Percentiles rank a stretch among this genome's conserved stretches.
Evolutionary conservation across 2,329 filamentous ascomycete species (phyloP).

Genomic region (Coleophoma eucalyptorum): DNA sequence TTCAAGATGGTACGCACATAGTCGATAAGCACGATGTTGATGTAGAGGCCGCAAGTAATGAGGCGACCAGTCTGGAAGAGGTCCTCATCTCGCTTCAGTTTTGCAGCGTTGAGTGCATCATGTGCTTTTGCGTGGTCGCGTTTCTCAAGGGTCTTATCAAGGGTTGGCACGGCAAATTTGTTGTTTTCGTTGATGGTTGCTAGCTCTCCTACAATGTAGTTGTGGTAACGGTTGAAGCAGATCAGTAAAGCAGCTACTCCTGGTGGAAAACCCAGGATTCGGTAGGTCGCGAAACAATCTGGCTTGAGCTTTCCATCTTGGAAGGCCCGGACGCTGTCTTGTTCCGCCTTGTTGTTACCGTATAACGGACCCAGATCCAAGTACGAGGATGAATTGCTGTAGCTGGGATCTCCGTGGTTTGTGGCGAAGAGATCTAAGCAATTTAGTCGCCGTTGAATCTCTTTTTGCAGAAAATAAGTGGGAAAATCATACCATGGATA

Average conservation of each 20-base stretch:
- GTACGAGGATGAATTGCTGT: slow-evolving; percentile 38
- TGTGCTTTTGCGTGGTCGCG: slow-evolving; percentile 69
- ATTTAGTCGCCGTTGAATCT: too few species aligned
- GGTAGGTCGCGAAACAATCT: slow-evolving; percentile 66
- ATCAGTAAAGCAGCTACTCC: slow-evolving; percentile 66
- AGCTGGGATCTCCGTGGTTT: slow-evolving; percentile 28
- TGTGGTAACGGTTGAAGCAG: slow-evolving; percentile 83
- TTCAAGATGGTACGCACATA: slow-evolving; percentile 66
- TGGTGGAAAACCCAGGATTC: slow-evolving; percentile 65
- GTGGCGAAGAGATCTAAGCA: slow-evolving; percentile 36
- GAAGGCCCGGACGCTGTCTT: slow-evolving; percentile 52
- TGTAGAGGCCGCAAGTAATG: slow-evolving; percentile 70
- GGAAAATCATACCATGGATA: slow-evolving; percentile 34
- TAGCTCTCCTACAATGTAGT: slow-evolving; percentile 74
- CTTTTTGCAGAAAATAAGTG: too few species aligned
- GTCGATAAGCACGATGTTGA: slow-evolving; percentile 73
- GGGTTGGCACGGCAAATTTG: slow-evolving; percentile 59
- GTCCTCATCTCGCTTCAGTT: slow-evolving; percentile 37
- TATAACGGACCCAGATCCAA: slow-evolving; percentile 42
- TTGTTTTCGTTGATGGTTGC: slow-evolving; percentile 78
- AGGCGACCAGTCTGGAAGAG: slow-evolving; percentile 54
- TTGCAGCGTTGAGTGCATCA: slow-evolving; percentile 71
- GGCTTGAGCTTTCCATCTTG: slow-evolving; percentile 67
- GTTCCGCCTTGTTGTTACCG: slow-evolving; percentile 37
- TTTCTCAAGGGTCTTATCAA: slow-evolving; percentile 51